These are phyloP conservation scores for Aspergillus sergii DNA, from an alignment of 2,329 filamentous ascomycete genomes.

Conservation along the genomic window DNA sequence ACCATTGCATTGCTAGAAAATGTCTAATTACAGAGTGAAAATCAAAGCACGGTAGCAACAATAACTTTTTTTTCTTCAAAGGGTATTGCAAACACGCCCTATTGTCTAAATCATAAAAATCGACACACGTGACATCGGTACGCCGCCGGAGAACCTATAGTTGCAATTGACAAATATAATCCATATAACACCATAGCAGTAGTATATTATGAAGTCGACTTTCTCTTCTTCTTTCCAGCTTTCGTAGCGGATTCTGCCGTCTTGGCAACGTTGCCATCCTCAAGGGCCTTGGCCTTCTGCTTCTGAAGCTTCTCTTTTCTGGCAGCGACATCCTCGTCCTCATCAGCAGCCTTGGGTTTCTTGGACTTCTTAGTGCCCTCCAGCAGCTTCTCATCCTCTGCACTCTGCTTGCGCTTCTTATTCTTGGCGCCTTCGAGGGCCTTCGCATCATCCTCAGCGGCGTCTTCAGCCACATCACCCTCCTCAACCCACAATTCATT, in stretches of 20 bases:
- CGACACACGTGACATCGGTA: constrained; percentile 35
- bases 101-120: constrained; percentile 26
- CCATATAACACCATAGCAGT: constrained; percentile 31
- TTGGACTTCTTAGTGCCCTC: constrained; percentile 44
- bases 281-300: constrained; percentile 51
- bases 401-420: constrained; percentile 57
- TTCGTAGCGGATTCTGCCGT: constrained; percentile 28
- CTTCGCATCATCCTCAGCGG: constrained; percentile 33
- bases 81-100: constrained; percentile 30
- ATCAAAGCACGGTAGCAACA: constrained; percentile 1
- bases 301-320: constrained; percentile 53
- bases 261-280: constrained; percentile 38
- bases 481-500: constrained; percentile 88
- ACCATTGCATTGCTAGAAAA: not conserved
- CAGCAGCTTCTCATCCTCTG: constrained; percentile 33
- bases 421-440: constrained; percentile 40
- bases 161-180: constrained; percentile 24
- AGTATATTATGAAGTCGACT: constrained; percentile 39
- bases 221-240: constrained; percentile 41
- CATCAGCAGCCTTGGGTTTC: constrained; percentile 40
- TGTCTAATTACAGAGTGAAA: not conserved
- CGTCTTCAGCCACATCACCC: constrained; percentile 66
- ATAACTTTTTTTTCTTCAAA: constrained; percentile 26
- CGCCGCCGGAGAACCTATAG: constrained; percentile 32
- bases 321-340: constrained; percentile 43